Evolutionary conservation across 768 basidiomycete genomes (phyloP).

Genomic region (Phaeotremella skinneri): DNA sequence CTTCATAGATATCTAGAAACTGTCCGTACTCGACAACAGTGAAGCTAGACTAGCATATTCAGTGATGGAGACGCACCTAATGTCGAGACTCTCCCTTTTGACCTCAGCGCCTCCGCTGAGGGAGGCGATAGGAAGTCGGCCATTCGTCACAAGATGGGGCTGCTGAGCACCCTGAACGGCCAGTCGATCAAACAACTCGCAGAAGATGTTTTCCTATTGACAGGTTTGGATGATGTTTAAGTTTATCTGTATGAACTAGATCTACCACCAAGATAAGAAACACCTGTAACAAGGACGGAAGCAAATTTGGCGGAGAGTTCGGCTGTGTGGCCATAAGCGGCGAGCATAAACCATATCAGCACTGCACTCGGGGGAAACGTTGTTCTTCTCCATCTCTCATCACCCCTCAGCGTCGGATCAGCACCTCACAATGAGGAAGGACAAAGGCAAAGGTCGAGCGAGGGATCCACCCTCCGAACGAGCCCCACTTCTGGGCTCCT

Average conservation of each 20-base stretch:
- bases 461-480: slow-evolving; percentile 12
- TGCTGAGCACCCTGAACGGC: no score
- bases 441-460: slow-evolving; percentile 21
- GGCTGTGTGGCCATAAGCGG: background rate
- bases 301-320: background rate
- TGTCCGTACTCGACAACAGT: no score
- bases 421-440: slow-evolving; percentile 9
- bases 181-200: no score
- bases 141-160: background rate
- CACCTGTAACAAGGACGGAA: background rate
- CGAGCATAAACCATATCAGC: background rate
- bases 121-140: slow-evolving; percentile 4
- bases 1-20: background rate
- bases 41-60: background rate
- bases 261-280: no score
- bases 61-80: slow-evolving; percentile 19
- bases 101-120: slow-evolving; percentile 1
- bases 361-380: background rate
- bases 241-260: no score
- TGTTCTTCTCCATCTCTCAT: background rate
- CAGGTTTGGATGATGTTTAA: no score
- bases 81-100: slow-evolving; percentile 23
- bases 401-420: background rate
- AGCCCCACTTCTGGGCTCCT: slow-evolving; percentile 21
- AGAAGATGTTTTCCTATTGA: no score